Percentiles rank a stretch among this genome's conserved stretches.
Evolutionary conservation across 108 stramenopile genomes (phyloP).

Genomic region (Epipyxis sp.): DNA sequence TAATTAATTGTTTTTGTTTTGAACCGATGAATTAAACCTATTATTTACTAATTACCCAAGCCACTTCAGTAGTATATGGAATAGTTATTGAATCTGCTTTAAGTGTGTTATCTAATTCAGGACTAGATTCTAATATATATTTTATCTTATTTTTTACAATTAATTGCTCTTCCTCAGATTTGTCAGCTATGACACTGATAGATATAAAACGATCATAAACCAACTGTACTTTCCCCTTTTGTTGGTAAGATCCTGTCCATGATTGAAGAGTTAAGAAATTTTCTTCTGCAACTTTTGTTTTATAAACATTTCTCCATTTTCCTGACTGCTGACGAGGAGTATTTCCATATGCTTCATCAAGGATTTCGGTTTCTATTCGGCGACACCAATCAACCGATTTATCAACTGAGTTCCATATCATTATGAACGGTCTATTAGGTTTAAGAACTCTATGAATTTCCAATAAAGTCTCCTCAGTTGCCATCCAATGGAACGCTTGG

Average conservation of each 20-base stretch:
- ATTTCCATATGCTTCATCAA: background rate
- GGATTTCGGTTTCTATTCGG: background rate
- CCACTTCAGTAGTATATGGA: background rate
- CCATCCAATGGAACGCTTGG: constrained; percentile 36
- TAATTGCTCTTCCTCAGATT: background rate
- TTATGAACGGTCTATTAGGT: background rate
- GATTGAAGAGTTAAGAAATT: background rate
- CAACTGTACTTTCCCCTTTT: background rate
- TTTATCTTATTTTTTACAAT: background rate
- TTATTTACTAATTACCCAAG: background rate
- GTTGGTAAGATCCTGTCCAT: background rate
- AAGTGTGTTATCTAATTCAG: background rate
- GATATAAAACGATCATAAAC: background rate
- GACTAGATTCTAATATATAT: background rate
- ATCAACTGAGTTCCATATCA: constrained; percentile 26
- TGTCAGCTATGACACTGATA: background rate
- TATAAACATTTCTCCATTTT: constrained; percentile 10
- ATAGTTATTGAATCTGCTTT: background rate
- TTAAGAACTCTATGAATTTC: constrained; percentile 23
- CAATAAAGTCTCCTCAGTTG: background rate
- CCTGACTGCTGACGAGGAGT: constrained; percentile 17
- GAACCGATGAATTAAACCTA: background rate
- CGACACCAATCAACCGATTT: background rate
- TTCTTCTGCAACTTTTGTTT: background rate
- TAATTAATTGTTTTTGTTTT: no score